Evolutionary conservation across 306 rosid species (phyloP), one percentile per base, ranked within the genome.

Genomic region (Benincasa hispida): DNA sequence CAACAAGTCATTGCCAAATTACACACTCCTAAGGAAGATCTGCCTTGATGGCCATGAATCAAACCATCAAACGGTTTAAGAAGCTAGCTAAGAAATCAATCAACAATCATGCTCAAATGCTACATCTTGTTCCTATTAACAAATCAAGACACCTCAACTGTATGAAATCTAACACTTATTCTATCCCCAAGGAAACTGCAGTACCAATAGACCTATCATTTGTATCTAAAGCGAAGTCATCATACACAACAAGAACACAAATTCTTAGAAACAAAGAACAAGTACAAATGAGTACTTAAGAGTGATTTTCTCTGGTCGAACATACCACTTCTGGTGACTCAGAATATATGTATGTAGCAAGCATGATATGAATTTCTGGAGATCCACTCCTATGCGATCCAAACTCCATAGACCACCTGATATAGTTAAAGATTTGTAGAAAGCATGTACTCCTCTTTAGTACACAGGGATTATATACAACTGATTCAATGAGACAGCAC

Each of bases 261-360:
- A 48, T 25, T 72, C 25, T 48, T 28, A 5, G 9, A 72, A 48
- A 48, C 55, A 48, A 27, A 48, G 25, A 45, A 18, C 76, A 47
- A 48, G 76, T 48, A n/a, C 41, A 39, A 77, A 54, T 39, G 67
- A 18, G 65, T 53, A 58, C 53, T 67, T 51, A 60, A 79, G n/a
- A 58, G 19, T 39, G 78, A 65, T 51, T 28, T 50, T 72, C 57
- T 69, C 27, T 9, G 17, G 17, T 41, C 53, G 76, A 62, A 89
- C 97, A 15, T 89, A 93, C 97, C 97, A 84, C 92, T 80, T 93
- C 98, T 50, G 98, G 92, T 67, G 91, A 90, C 83, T 89, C 98
- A 53, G 93, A 92, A 87, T 87, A 95, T 45, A 95, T 83, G 80
- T 95, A 92, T 53, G 91, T 91, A 28, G 96, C 99, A 59, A 95